phyloP scores from a whole-genome alignment of 768 basidiomycete species.

The Xerocomus brunneocitrinus region DNA sequence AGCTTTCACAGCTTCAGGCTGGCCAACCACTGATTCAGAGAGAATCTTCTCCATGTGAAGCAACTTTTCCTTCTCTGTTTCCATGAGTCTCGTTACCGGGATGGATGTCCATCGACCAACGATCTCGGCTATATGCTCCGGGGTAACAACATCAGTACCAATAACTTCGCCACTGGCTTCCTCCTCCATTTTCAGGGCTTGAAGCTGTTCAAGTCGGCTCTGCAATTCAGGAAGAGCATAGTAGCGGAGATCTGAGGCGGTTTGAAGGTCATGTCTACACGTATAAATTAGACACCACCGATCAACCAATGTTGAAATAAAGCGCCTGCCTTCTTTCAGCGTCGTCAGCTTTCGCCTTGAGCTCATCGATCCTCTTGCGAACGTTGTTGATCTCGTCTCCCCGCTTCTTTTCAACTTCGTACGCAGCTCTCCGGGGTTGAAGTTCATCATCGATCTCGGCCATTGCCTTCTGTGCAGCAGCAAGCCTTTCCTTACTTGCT shows the following conservation, averaged over 20 bases:
- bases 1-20: slow-evolving; percentile 85
- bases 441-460: slow-evolving; percentile 84
- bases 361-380: slow-evolving; percentile 81
- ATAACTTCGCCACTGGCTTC: slow-evolving; percentile 42
- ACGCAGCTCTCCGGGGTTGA: slow-evolving; percentile 74
- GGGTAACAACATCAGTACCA: slow-evolving; percentile 67
- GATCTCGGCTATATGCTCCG: slow-evolving; percentile 92
- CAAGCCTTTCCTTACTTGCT: slow-evolving; percentile 81
- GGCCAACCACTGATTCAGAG: slow-evolving; percentile 75
- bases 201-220: slow-evolving; percentile 59
- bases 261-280: slow-evolving; percentile 60
- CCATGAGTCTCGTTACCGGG: slow-evolving; percentile 81
- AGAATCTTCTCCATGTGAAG: slow-evolving; percentile 84
- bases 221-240: slow-evolving; percentile 90
- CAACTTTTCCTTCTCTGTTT: slow-evolving; percentile 88
- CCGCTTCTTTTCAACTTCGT: slow-evolving; percentile 80
- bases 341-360: slow-evolving; percentile 88
- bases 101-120: slow-evolving; percentile 92
- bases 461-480: slow-evolving; percentile 67
- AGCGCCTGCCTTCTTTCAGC: slow-evolving; percentile 73
- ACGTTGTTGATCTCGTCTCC: slow-evolving; percentile 76
- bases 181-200: slow-evolving; percentile 73
- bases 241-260: slow-evolving; percentile 85
- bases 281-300: background rate
- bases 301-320: background rate